Conservation (phyloP, 228 moss, liverwort and hornwort genomes). For the Sphagnum magellanicum region DNA sequence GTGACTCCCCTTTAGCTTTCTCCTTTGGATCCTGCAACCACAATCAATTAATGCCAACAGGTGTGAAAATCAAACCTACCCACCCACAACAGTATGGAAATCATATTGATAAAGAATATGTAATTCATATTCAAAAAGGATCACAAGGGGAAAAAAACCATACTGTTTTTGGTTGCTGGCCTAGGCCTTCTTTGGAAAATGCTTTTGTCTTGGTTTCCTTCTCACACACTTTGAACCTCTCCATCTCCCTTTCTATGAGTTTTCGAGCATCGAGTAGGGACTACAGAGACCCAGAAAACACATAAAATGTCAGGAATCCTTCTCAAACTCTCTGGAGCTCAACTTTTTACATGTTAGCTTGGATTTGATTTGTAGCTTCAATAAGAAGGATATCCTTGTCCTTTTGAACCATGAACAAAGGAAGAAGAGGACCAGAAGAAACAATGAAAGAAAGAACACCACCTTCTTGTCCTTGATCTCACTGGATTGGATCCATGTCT, state of each 20-base stretch:
- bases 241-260: slow-evolving; percentile 99
- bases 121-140: too few species aligned
- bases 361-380: too few species aligned
- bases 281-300: slow-evolving; percentile 20
- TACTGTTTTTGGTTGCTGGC: slow-evolving; percentile 98
- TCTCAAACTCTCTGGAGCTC: too few species aligned
- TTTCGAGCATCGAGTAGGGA: slow-evolving; percentile 96
- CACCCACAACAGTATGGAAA: too few species aligned
- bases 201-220: slow-evolving; percentile 99
- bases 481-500: slow-evolving; percentile 99
- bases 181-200: slow-evolving; percentile 95
- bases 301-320: neutral
- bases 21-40: slow-evolving; percentile 83
- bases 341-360: too few species aligned
- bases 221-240: slow-evolving; percentile 98
- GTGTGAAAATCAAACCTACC: too few species aligned
- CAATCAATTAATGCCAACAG: too few species aligned
- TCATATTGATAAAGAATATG: too few species aligned
- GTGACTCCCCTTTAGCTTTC: slow-evolving; percentile 98
- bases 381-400: too few species aligned
- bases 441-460: neutral
- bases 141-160: slow-evolving; percentile 17
- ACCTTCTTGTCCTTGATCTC: slow-evolving; percentile 99
- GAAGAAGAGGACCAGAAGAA: too few species aligned
- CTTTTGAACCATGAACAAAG: too few species aligned